A percentile compares a stretch with the other conserved stretches of the same genome.
Evolutionary conservation across 164 flowering plant species (phyloP).

Genomic region (Chimonanthus salicifolius): DNA sequence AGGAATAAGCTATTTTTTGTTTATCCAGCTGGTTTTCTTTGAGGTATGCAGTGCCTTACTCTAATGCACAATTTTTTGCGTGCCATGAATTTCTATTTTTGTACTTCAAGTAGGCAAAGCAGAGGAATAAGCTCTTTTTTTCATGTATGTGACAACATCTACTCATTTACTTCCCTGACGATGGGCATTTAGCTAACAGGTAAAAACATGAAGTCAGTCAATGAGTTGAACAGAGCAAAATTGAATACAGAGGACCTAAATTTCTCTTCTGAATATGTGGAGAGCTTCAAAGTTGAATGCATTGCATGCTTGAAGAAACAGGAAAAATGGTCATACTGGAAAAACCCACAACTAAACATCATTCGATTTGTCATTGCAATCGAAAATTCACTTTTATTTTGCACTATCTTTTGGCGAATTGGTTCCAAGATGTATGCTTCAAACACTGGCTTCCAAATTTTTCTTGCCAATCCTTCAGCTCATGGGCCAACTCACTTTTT

Average conservation of each 20-base stretch:
- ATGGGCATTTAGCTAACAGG: constrained; percentile 20
- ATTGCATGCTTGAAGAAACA: constrained; percentile 85
- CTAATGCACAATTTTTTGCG: no score
- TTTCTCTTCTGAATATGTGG: constrained; percentile 53
- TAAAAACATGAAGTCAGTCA: constrained; percentile 51
- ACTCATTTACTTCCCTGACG: background rate
- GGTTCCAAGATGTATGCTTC: constrained; percentile 50
- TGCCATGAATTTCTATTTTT: no score
- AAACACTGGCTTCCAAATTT: background rate
- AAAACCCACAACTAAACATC: constrained; percentile 80
- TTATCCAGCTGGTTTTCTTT: no score
- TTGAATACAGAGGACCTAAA: constrained; percentile 53
- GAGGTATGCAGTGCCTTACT: no score
- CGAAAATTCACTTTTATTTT: constrained; percentile 55
- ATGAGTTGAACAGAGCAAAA: constrained; percentile 52
- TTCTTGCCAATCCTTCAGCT: constrained; percentile 9
- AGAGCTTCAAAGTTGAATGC: constrained; percentile 54
- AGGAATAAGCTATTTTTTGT: background rate
- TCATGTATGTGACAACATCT: background rate
- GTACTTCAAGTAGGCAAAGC: no score
- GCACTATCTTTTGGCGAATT: constrained; percentile 70
- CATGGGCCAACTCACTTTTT: constrained; percentile 20
- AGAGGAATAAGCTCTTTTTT: no score
- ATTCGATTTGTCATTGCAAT: constrained; percentile 64
- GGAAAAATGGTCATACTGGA: constrained; percentile 78